phyloP scores from a whole-genome alignment of 2,329 filamentous ascomycete species.

The Pyricularia sp. region DNA sequence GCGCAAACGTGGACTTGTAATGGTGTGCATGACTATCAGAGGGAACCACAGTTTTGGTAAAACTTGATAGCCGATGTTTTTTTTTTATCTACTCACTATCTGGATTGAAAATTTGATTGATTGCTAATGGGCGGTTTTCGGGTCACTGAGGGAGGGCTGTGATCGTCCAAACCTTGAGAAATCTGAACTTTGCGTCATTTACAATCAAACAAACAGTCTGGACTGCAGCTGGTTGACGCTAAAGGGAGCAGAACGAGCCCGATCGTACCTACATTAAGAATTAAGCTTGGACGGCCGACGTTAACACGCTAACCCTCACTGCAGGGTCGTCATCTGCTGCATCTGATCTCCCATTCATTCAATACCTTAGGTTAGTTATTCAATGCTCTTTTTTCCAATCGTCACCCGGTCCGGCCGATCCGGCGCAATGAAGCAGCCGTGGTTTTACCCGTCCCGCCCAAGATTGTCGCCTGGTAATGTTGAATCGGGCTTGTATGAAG shows the following conservation, averaged over 20 bases:
- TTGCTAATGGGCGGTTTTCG: neutral
- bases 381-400: too few species aligned
- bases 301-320: neutral
- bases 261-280: neutral
- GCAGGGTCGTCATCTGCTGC: neutral
- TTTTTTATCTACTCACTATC: neutral
- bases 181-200: neutral
- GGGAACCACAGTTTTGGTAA: neutral
- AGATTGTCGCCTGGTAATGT: neutral
- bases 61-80: neutral
- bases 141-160: neutral
- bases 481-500: neutral
- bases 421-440: neutral
- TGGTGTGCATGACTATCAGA: neutral
- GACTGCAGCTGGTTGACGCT: neutral
- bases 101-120: neutral
- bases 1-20: neutral
- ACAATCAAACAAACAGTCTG: neutral
- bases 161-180: neutral
- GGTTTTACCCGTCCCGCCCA: neutral
- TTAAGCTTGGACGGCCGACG: neutral
- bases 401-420: neutral
- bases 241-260: neutral
- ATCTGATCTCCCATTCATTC: neutral
- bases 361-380: too few species aligned